Base-by-base conservation (phyloP, 495 filamentous ascomycete species). In the Penicillium fimorum region DNA sequence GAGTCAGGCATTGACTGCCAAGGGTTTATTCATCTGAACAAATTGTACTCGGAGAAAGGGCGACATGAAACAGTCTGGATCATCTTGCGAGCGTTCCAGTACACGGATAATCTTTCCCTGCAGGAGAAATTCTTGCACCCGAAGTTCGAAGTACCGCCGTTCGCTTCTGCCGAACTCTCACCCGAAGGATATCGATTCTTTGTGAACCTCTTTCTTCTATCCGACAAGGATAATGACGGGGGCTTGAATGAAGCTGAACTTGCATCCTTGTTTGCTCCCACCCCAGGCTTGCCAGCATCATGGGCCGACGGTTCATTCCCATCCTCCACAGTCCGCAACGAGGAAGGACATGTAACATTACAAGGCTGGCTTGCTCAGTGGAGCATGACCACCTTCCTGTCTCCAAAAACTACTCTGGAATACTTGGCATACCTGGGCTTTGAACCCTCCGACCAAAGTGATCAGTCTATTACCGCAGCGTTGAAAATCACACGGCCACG, bases 1-100 rank as follows among this genome's bases (percentile, higher is more conserved):
- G 81, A 87, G 4, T 82, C 80, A 47, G 95, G 94, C 0, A 87
- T 98, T 56, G 86, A 89, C 62, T 81, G 87, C 60, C 77, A 74
- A 17, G 92, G 91, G 6, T 98, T 98, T 58, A 78, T 98, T 25
- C 80, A 88, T 55, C 77, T 97, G 42, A 97, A 97, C 71, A 96
- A 92, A 73, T 83, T 96, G 53, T 98, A 96, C 66, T 93, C 91
- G 3, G 93, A 97, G 65, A 97, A 96, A 70, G 94, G 92, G 46
- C 86, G 94, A n/a, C 94, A 98, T 64, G 95, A 98, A 74, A 97
- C 94, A 0, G 89, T 97, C 27, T 98, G 94, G 94, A 88, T 92
- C 29, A 96, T 97, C 55, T 73, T 97, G 44, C 84, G 94, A n/a
- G 91, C 91, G 43, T 96, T 96, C 60, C 91, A 97, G 58, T 97